Conservation (phyloP, 768 basidiomycete species). For the Cystobasidium ongulense region DNA sequence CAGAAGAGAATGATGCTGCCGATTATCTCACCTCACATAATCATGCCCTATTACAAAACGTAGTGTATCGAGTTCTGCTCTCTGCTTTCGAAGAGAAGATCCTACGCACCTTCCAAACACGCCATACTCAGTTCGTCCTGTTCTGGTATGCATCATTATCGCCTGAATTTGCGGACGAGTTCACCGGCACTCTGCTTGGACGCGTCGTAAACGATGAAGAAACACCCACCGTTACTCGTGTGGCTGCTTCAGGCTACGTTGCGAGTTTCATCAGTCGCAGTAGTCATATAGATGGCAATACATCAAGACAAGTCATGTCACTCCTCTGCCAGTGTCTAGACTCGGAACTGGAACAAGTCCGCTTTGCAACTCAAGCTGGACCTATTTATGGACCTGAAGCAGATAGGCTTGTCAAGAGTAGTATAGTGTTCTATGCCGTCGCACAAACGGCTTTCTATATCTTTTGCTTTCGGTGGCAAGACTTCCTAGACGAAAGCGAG, state of each 20-base stretch:
- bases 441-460: slow-evolving; percentile 86
- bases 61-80: slow-evolving; percentile 75
- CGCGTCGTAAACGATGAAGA: slow-evolving; percentile 62
- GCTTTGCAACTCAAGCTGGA: slow-evolving; percentile 1
- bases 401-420: slow-evolving; percentile 46
- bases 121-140: slow-evolving; percentile 91
- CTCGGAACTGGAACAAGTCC: slow-evolving; percentile 59
- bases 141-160: slow-evolving; percentile 93
- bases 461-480: slow-evolving; percentile 96
- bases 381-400: background rate
- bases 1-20: background rate
- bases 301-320: slow-evolving; percentile 62
- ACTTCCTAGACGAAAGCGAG: slow-evolving; percentile 55
- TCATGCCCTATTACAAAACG: slow-evolving; percentile 40
- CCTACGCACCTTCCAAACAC: slow-evolving; percentile 89
- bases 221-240: slow-evolving; percentile 65
- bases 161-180: slow-evolving; percentile 78
- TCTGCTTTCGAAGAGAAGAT: slow-evolving; percentile 89
- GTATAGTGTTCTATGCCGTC: slow-evolving; percentile 79
- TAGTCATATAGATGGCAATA: slow-evolving; percentile 66
- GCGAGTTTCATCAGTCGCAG: slow-evolving; percentile 87
- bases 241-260: slow-evolving; percentile 88
- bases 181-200: slow-evolving; percentile 88
- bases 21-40: slow-evolving; percentile 5
- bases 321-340: slow-evolving; percentile 81